These are phyloP conservation scores for Otatea glauca DNA, from an alignment of 176 grass and related monocot species.

Conservation along the genomic window DNA sequence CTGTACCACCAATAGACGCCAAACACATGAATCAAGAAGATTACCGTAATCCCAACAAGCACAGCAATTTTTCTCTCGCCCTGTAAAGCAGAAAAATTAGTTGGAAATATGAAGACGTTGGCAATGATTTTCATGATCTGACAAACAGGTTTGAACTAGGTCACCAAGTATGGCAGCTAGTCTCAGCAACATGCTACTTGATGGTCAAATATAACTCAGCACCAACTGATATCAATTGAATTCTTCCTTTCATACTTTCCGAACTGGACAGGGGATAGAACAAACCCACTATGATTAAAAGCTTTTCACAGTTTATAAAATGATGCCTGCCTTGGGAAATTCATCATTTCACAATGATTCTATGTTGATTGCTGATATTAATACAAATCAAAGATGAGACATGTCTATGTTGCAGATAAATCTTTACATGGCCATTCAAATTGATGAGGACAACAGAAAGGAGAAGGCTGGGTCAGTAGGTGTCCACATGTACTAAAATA, in stretches of 20 bases:
- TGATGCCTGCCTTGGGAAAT: constrained; percentile 23
- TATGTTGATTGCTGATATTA: background rate
- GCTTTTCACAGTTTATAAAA: constrained; percentile 6
- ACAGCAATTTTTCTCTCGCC: constrained; percentile 85
- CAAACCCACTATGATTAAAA: background rate
- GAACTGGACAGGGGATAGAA: background rate
- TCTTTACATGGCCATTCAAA: constrained; percentile 11
- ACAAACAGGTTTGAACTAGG: constrained; percentile 30
- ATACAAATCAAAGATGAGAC: background rate
- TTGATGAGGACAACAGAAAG: constrained; percentile 11
- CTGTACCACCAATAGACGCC: constrained; percentile 96
- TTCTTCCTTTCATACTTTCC: constrained; percentile 13
- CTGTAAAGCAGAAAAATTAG: constrained; percentile 53
- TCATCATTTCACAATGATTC: constrained; percentile 15
- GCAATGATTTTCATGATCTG: constrained; percentile 28
- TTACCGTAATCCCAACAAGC: constrained; percentile 77
- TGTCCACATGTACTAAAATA: background rate
- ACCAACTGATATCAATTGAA: background rate
- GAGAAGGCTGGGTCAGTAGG: background rate
- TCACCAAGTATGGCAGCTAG: constrained; percentile 15
- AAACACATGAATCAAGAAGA: constrained; percentile 91
- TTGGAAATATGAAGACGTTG: constrained; percentile 33
- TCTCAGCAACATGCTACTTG: background rate
- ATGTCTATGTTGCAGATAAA: constrained; percentile 19
- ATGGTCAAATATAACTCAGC: constrained; percentile 24